Base-by-base conservation (phyloP, 306 rosid genomes). In the Hippophae gyantsensis region DNA sequence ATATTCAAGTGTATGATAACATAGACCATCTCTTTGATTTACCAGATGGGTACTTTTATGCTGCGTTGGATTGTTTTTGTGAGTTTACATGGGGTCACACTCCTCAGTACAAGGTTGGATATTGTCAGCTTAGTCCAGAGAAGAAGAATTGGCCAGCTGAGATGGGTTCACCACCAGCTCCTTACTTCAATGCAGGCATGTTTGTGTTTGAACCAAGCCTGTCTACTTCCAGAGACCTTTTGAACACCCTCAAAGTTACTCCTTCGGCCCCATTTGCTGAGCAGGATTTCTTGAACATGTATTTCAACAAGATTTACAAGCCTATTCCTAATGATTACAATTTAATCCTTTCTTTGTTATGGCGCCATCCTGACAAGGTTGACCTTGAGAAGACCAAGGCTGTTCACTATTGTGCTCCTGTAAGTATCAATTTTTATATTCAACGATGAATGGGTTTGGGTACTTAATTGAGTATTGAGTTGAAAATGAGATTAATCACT, bases 161-260 rank as follows among this genome's bases (percentile, higher is more conserved):
- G 58, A 6, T 78, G 66, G 96, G 94, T 0, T 66, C 52, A 8
- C 76, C 80, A 0, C 94, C 96, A 23, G 68, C 94, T 3, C 83
- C 81, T 5, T 89, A 89, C 72, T 89, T 89, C 79, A 89, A 89
- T 50, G 94, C 96, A 0, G 94, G 96, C 43, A 89, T 89, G 96
- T 85, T 78, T 6, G 78, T 85, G 12, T 89, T 64, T 55, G 88
- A 89, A 63, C 96, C 96, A 0, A 42, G 62, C 40, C 10, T 82
- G 0, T 52, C n/a, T 4, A 79, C 80, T 3, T 83, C 73, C 53
- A 42, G 77, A 0, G 80, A 85, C 45, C 87, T 89, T 0, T 5
- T 89, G 43, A 71, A 56, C 3, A 85, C 74, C 0, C 48, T 83
- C 11, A 43, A 58, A 65, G n/a, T 67, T 13, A 81, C 84, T 0